Evolutionary conservation across 805 yeast genomes (phyloP), one percentile per base, ranked within the genome.

Genomic region (Zygosaccharomyces rouxii): DNA sequence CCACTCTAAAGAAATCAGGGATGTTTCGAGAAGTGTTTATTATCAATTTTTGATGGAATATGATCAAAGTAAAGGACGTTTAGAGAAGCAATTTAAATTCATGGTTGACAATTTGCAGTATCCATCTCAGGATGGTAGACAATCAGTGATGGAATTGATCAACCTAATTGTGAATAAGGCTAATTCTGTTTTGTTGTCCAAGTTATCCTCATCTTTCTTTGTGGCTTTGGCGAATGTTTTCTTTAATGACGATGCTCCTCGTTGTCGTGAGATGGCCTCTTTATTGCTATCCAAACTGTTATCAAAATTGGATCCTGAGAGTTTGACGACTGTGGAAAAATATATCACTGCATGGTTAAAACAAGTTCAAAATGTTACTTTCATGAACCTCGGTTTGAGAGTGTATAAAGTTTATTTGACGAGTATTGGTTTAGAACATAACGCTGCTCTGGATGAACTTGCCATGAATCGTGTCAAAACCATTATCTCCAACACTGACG

Each of bases 31-130:
- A 67, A 79, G 87, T 54, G 81, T 86, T 1, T 94, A 81, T 63
- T 85, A 81, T 64, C 89, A 83, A 58, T 94, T 94, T 58, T 69
- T 94, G 60, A 85, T 89, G 85, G 96, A 89, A 58, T 94, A 87
- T 61, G 98, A 96, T 58, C 97, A 92, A 70, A 89, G 98, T 28
- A 77, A 83, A 57, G 89, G 92, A 3, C 78, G 88, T 54, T 65
- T 94, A 42, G 94, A 86, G 54, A 86, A 84, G 57, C 95, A 88
- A 55, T 83, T 92, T 68, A 81, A 83, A 54, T 82, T 84, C 62
- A 73, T 94, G 66, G 86, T 90, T 7, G 80, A 79, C 47, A 94
- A 94, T 64, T 71, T 94, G 54, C 76, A 81, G 21, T 94, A 94
- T 63, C 90, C 95, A 4, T 82, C 95, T 3, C 86, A 86, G 49